Evolutionary conservation across 1,139 yeast species (phyloP).

Genomic region (Debaryomycetaceae sp.): DNA sequence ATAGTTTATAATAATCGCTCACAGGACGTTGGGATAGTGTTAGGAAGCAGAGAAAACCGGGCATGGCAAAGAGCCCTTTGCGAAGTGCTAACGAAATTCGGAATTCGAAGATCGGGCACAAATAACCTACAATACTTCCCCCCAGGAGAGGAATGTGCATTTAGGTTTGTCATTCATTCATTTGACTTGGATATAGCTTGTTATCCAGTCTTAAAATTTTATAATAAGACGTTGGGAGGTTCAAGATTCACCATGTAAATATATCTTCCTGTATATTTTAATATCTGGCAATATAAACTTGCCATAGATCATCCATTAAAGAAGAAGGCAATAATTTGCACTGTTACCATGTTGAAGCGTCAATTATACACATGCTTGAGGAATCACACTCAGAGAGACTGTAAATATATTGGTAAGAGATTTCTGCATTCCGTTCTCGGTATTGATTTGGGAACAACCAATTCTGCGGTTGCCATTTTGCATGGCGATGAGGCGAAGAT

Average conservation of each 20-base stretch:
- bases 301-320: no score
- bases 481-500: constrained; percentile 50
- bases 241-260: not conserved
- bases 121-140: not conserved
- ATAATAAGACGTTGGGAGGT: not conserved
- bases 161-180: not conserved
- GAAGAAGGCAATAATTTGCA: no score
- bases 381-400: not conserved
- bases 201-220: not conserved
- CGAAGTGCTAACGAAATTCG: not conserved
- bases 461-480: constrained; percentile 74
- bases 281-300: no score
- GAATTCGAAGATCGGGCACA: not conserved
- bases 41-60: not conserved
- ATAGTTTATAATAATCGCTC: not conserved
- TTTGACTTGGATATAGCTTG: not conserved
- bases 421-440: constrained; percentile 52
- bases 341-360: not conserved
- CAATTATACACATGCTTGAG: not conserved
- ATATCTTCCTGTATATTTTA: not conserved
- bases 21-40: not conserved
- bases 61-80: not conserved
- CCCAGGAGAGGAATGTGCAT: not conserved
- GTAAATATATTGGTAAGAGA: not conserved
- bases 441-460: constrained; percentile 77